A percentile compares a stretch with the other conserved stretches of the same genome.
phyloP scores from a whole-genome alignment of 306 rosid genomes.

The Trichosanthes cucumerina region DNA sequence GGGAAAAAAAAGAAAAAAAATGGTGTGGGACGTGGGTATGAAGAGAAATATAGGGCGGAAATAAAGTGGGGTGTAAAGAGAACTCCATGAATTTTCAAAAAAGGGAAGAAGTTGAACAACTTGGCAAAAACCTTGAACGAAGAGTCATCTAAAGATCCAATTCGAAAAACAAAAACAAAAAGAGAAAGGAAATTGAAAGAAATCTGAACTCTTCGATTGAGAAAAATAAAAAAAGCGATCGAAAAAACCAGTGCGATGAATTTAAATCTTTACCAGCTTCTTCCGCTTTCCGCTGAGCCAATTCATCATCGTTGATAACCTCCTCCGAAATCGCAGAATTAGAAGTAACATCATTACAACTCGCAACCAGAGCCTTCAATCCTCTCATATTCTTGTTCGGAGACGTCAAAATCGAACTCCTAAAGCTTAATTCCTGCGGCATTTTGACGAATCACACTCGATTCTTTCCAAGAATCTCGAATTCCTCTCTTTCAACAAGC shows the following conservation, averaged over 20 bases:
- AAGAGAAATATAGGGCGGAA: neutral
- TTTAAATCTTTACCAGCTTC: slow-evolving; percentile 56
- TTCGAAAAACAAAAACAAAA: neutral
- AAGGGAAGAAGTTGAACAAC: neutral
- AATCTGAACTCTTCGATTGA: neutral
- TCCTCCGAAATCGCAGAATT: slow-evolving; percentile 36
- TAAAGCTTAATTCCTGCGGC: slow-evolving; percentile 50
- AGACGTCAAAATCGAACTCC: slow-evolving; percentile 30
- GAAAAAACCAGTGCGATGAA: neutral
- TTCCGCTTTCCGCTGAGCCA: slow-evolving; percentile 96
- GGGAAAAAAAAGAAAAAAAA: too few species aligned
- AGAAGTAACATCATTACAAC: slow-evolving; percentile 27
- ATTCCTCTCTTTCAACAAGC: neutral
- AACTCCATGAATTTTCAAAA: neutral
- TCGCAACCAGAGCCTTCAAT: slow-evolving; percentile 36
- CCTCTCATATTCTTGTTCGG: slow-evolving; percentile 66
- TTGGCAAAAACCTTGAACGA: neutral
- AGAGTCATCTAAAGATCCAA: neutral
- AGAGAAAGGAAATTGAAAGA: neutral
- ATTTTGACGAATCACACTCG: slow-evolving; percentile 19
- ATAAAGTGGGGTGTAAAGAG: neutral
- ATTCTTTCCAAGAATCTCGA: neutral
- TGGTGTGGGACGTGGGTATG: neutral
- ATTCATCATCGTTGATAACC: slow-evolving; percentile 67
- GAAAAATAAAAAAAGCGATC: neutral